A percentile compares a stretch with the other conserved stretches of the same genome.
These are phyloP conservation scores for Guillardia theta DNA, from an alignment of 78 protist genomes.

Conservation along the genomic window DNA sequence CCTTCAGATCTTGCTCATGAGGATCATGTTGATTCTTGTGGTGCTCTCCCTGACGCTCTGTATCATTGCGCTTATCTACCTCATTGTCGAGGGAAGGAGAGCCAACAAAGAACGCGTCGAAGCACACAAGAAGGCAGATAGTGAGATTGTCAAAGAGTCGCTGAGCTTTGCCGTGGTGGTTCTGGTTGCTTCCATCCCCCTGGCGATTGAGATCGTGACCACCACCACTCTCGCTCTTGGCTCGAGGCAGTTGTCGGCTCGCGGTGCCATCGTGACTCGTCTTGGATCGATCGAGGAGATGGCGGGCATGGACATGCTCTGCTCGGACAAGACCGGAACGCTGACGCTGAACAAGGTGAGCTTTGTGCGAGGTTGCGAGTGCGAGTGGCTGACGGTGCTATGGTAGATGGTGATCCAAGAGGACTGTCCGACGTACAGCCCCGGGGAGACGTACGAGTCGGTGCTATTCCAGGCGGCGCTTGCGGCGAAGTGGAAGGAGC, in stretches of 20 bases:
- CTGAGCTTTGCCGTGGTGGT: conserved; percentile 46
- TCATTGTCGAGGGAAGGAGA: background rate
- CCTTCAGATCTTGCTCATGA: background rate
- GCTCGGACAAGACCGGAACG: conserved; percentile 56
- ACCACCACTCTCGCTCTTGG: conserved; percentile 88
- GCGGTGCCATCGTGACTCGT: conserved; percentile 80
- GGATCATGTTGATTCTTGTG: background rate
- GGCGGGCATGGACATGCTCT: conserved; percentile 70
- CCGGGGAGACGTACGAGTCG: background rate
- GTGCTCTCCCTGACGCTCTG: conserved; percentile 1
- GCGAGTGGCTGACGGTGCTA: background rate
- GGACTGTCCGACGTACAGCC: background rate
- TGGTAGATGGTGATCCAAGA: background rate
- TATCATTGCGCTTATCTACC: background rate
- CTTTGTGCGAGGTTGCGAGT: background rate
- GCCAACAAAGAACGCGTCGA: background rate
- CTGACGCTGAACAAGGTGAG: conserved; percentile 33
- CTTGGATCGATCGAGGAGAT: conserved; percentile 81
- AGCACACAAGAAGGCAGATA: background rate
- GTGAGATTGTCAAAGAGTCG: background rate
- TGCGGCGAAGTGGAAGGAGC: background rate
- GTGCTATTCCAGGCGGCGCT: background rate
- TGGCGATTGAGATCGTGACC: conserved; percentile 64
- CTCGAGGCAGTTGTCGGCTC: conserved; percentile 43
- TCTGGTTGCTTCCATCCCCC: conserved; percentile 63